Conservation (phyloP, 495 filamentous ascomycete genomes). For the Penicillium pulvis region DNA sequence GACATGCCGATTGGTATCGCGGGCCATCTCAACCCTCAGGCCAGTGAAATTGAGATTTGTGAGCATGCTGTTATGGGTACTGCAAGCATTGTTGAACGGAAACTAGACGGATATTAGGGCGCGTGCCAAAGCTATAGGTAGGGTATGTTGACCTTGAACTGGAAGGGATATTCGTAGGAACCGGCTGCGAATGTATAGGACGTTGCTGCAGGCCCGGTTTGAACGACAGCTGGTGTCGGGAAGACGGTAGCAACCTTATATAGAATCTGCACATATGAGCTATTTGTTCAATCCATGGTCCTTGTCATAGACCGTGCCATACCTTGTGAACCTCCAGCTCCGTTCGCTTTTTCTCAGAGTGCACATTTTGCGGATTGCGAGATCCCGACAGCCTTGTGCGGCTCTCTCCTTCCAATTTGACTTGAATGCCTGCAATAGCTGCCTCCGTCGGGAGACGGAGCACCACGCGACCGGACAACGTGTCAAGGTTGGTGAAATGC, state of each 20-base stretch:
- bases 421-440: conserved; percentile 74
- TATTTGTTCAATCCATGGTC: neutral
- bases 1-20: conserved; percentile 63
- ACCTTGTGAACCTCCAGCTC: conserved; percentile 83
- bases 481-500: conserved; percentile 89
- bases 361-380: conserved; percentile 61
- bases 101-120: conserved; percentile 44
- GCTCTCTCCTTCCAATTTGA: conserved; percentile 93
- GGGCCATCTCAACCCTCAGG: conserved; percentile 59
- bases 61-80: conserved; percentile 57
- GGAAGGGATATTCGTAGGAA: conserved; percentile 84
- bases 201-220: conserved; percentile 40
- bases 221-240: conserved; percentile 56
- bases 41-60: conserved; percentile 58
- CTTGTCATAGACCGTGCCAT: conserved; percentile 10
- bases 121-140: neutral
- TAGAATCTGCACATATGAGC: conserved; percentile 51
- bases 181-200: conserved; percentile 72
- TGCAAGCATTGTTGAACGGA: conserved; percentile 89
- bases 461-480: conserved; percentile 68
- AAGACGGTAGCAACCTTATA: conserved; percentile 68
- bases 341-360: conserved; percentile 57
- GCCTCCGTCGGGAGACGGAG: conserved; percentile 64
- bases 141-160: conserved; percentile 67
- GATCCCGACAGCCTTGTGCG: conserved; percentile 60